A percentile compares a stretch with the other conserved stretches of the same genome.
Conservation (phyloP, 805 yeast species). For the Kodamaea fukazawae region DNA sequence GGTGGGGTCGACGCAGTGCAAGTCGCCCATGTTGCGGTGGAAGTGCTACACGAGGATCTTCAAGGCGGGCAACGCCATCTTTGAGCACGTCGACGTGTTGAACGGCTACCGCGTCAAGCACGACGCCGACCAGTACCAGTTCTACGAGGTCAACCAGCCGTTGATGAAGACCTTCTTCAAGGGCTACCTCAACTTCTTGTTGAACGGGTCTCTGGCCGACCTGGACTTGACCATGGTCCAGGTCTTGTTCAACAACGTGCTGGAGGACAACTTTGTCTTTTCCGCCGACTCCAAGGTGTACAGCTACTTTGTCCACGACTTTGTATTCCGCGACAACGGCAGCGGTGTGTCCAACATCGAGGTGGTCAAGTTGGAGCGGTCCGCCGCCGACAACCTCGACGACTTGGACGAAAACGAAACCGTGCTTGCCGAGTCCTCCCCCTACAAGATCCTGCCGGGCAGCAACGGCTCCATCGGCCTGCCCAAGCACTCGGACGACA, state of each 20-base stretch:
- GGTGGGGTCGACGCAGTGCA: constrained; percentile 2
- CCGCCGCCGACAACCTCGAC: constrained; percentile 3
- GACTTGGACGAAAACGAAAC: constrained; percentile 37
- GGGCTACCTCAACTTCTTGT: constrained; percentile 35
- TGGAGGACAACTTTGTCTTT: constrained; percentile 8
- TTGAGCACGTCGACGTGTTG: constrained; percentile 24
- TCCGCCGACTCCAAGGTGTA: constrained; percentile 13
- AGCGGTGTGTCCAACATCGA: constrained; percentile 12
- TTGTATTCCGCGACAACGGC: constrained; percentile 12
- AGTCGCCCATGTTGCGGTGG: constrained; percentile 6
- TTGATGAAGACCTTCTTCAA: constrained; percentile 38
- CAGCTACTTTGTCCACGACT: constrained; percentile 27
- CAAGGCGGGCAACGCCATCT: constrained; percentile 18
- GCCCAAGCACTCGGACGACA: constrained; percentile 5
- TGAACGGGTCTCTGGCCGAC: constrained; percentile 27
- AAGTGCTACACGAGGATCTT: constrained; percentile 20
- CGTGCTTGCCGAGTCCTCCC: constrained; percentile 41
- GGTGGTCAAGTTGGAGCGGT: constrained; percentile 11
- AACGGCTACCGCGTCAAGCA: constrained; percentile 27
- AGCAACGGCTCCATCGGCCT: constrained; percentile 1
- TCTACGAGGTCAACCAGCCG: constrained; percentile 19
- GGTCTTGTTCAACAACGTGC: constrained; percentile 24
- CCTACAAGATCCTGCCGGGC: constrained; percentile 26
- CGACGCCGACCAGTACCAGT: constrained; percentile 3
- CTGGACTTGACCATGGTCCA: constrained; percentile 29